Percentiles rank a stretch among this genome's conserved stretches.
Evolutionary conservation across 192 early-diverging fungal species (phyloP).

Genomic region (Backusella parvicylindrica): DNA sequence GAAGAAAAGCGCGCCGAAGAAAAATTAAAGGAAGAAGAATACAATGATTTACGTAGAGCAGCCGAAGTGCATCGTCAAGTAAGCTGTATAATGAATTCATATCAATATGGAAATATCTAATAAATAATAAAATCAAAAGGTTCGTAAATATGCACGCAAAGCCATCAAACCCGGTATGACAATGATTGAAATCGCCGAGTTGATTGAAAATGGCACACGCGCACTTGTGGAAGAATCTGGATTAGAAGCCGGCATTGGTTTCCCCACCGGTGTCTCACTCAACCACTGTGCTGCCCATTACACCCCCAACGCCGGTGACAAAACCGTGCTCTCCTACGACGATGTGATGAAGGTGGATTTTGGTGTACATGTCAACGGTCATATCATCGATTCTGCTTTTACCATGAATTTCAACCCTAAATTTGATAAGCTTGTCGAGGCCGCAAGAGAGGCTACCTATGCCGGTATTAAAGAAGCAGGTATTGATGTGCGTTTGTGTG

Average conservation of each 20-base stretch:
- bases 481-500: constrained; percentile 92
- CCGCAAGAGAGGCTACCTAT: constrained; percentile 94
- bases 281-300: constrained; percentile 97
- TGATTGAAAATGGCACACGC: constrained; percentile 95
- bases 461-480: constrained; percentile 93
- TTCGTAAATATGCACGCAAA: constrained; percentile 76
- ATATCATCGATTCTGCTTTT: constrained; percentile 95
- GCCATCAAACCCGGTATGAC: constrained; percentile 92
- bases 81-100: not conserved
- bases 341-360: constrained; percentile 98
- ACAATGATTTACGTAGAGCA: constrained; percentile 80
- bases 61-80: constrained; percentile 92
- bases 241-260: constrained; percentile 84
- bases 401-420: constrained; percentile 90
- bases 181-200: constrained; percentile 88
- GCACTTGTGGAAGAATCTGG: constrained; percentile 84
- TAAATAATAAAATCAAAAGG: constrained; percentile 31
- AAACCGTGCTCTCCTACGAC: constrained; percentile 79
- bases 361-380: constrained; percentile 89
- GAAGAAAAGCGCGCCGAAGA: constrained; percentile 92
- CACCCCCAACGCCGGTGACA: constrained; percentile 97
- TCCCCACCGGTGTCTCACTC: constrained; percentile 91
- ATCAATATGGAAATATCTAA: not conserved
- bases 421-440: constrained; percentile 81
- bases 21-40: constrained; percentile 62